A percentile compares a stretch with the other conserved stretches of the same genome.
phyloP scores from a whole-genome alignment of 2,329 filamentous ascomycete genomes.

The Phialophora tarda region DNA sequence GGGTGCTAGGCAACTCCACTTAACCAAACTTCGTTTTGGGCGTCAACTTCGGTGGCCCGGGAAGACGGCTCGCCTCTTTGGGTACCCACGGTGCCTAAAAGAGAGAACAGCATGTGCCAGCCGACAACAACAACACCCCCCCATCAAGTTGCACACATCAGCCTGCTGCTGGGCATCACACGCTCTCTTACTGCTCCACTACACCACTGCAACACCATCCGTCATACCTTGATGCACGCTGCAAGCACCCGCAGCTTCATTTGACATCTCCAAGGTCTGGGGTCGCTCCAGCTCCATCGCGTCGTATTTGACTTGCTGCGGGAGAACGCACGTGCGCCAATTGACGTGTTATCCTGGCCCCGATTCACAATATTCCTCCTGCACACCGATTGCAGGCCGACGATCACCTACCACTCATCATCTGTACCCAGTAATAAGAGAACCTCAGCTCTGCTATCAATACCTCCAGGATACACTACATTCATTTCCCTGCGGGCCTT shows the following conservation, averaged over 20 bases:
- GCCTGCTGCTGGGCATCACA: background rate
- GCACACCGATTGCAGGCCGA: conserved; percentile 15
- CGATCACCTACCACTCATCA: background rate
- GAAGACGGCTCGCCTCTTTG: background rate
- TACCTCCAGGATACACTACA: conserved; percentile 1
- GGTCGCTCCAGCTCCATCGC: conserved; percentile 9
- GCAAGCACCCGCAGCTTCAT: conserved; percentile 1
- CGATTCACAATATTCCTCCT: background rate
- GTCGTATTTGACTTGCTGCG: conserved; percentile 11
- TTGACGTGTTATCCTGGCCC: conserved; percentile 28
- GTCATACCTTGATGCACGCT: conserved; percentile 2
- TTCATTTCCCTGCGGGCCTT: conserved; percentile 2
- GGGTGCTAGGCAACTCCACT: background rate
- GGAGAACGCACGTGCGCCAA: conserved; percentile 27
- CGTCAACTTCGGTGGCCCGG: conserved; percentile 1
- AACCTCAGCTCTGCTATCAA: conserved; percentile 14
- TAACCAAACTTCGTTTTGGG: background rate
- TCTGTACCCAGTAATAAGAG: conserved; percentile 1
- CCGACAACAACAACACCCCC: background rate
- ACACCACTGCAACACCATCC: background rate
- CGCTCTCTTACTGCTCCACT: background rate
- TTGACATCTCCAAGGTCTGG: conserved; percentile 11
- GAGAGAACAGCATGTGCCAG: background rate
- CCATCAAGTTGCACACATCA: background rate
- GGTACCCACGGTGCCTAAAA: background rate